These are phyloP conservation scores for Umbelopsis ramanniana DNA, from an alignment of 192 early-diverging fungal genomes.

Conservation along the genomic window DNA sequence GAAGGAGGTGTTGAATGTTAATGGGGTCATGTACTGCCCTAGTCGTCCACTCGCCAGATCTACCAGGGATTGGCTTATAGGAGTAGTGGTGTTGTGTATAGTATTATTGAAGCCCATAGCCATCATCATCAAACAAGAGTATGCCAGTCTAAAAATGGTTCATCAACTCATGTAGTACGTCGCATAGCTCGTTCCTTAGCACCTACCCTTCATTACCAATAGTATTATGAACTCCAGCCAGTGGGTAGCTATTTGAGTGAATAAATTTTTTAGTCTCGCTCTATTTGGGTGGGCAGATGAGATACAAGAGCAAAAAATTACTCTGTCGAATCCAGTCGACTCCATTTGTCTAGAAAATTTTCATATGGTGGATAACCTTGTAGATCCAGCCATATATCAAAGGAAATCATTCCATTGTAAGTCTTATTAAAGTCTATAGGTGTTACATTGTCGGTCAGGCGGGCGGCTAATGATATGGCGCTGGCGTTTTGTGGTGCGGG, in stretches of 20 bases:
- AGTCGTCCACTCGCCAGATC: slow-evolving; percentile 41
- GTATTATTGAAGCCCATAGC: slow-evolving; percentile 49
- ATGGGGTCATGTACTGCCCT: slow-evolving; percentile 40
- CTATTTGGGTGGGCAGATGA: background rate
- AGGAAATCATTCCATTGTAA: slow-evolving; percentile 49
- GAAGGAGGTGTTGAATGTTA: slow-evolving; percentile 48
- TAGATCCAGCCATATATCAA: slow-evolving; percentile 42
- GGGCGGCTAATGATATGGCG: slow-evolving; percentile 31
- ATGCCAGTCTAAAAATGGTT: slow-evolving; percentile 37
- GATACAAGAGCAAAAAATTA: slow-evolving; percentile 15
- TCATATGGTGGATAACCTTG: slow-evolving; percentile 53
- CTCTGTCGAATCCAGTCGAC: slow-evolving; percentile 42
- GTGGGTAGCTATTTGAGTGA: slow-evolving; percentile 41
- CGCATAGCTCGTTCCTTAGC: background rate
- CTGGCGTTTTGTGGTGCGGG: slow-evolving; percentile 18
- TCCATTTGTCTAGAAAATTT: slow-evolving; percentile 50
- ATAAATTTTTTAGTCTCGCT: too few species aligned
- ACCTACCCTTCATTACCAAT: slow-evolving; percentile 51
- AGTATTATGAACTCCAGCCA: slow-evolving; percentile 47
- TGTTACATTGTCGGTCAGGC: slow-evolving; percentile 19
- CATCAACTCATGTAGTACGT: background rate
- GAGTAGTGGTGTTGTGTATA: slow-evolving; percentile 35
- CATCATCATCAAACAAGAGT: slow-evolving; percentile 59
- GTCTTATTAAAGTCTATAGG: slow-evolving; percentile 44
- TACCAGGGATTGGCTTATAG: slow-evolving; percentile 13